Evolutionary conservation across 2,329 filamentous ascomycete genomes (phyloP).

Genomic region (Colletotrichum sublineola): DNA sequence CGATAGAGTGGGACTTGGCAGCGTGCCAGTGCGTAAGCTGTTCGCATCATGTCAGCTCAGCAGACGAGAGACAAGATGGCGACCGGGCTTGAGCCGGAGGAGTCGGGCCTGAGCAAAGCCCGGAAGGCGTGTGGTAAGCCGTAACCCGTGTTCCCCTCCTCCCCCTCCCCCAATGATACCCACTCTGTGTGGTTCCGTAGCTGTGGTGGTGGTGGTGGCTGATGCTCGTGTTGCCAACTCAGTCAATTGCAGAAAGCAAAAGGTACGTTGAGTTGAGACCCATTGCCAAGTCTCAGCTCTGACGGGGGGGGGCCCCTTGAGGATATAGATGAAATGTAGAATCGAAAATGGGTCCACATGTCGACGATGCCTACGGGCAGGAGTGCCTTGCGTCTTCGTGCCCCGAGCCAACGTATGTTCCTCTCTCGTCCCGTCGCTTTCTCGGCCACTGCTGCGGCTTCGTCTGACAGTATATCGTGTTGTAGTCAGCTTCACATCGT

Average conservation of each 20-base stretch:
- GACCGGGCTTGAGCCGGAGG: slow-evolving; percentile 17
- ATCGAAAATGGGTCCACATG: slow-evolving; percentile 52
- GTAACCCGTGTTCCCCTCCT: too few species aligned
- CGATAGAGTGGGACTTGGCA: slow-evolving; percentile 9
- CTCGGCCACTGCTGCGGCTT: neutral
- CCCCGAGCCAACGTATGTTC: slow-evolving; percentile 55
- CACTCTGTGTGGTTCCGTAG: neutral
- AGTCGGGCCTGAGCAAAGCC: slow-evolving; percentile 45
- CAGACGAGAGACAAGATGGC: slow-evolving; percentile 15
- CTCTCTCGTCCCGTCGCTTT: neutral
- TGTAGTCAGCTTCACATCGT: slow-evolving; percentile 39
- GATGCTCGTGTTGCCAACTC: slow-evolving; percentile 8
- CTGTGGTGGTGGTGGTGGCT: slow-evolving; percentile 15
- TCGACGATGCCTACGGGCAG: slow-evolving; percentile 51
- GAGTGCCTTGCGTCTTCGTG: slow-evolving; percentile 56
- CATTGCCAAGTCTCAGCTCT: neutral
- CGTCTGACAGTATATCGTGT: slow-evolving; percentile 18
- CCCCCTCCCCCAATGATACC: neutral
- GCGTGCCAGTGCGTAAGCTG: neutral
- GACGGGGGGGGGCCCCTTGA: neutral
- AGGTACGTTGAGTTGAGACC: slow-evolving; percentile 36
- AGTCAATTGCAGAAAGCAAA: slow-evolving; percentile 49
- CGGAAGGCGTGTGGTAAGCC: slow-evolving; percentile 50
- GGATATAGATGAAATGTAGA: slow-evolving; percentile 52
- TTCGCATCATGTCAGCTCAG: slow-evolving; percentile 9